phyloP scores from a whole-genome alignment of 2,329 filamentous ascomycete genomes.

The Penicillium sclerotiorum region DNA sequence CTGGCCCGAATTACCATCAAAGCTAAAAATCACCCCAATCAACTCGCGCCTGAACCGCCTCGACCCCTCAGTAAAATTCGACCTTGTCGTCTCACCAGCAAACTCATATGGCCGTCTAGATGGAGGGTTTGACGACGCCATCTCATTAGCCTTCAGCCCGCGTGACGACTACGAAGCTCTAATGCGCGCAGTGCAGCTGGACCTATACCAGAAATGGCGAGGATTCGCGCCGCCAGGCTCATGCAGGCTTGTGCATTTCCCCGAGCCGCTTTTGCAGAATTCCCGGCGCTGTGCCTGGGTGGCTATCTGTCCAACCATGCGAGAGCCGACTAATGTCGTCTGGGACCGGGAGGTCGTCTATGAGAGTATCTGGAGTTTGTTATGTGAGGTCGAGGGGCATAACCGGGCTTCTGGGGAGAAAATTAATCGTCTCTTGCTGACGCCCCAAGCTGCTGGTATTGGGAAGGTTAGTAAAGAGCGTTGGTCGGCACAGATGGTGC shows the following conservation, averaged over 20 bases:
- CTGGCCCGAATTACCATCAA: conserved; percentile 35
- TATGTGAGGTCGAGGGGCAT: conserved; percentile 53
- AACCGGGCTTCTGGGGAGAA: conserved; percentile 42
- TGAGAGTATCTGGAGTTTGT: conserved; percentile 56
- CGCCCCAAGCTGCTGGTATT: conserved; percentile 55
- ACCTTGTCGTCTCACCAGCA: conserved; percentile 57
- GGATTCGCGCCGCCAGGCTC: conserved; percentile 56
- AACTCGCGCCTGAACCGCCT: conserved; percentile 45
- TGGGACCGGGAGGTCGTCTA: conserved; percentile 60
- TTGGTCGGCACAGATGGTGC: conserved; percentile 56
- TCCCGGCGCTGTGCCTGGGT: conserved; percentile 48
- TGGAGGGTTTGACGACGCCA: conserved; percentile 59
- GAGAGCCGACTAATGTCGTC: conserved; percentile 44
- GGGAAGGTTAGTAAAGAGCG: conserved; percentile 49
- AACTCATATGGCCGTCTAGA: conserved; percentile 59
- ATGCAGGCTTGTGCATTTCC: conserved; percentile 53
- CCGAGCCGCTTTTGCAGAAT: conserved; percentile 44
- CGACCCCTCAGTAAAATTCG: conserved; percentile 41
- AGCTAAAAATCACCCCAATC: conserved; percentile 38
- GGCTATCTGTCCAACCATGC: conserved; percentile 59
- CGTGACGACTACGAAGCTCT: conserved; percentile 51
- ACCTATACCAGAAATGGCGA: conserved; percentile 51
- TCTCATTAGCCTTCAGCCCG: conserved; percentile 51
- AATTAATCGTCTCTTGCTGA: conserved; percentile 53
- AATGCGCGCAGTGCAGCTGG: conserved; percentile 48